A percentile compares a stretch with the other conserved stretches of the same genome.
phyloP scores from a whole-genome alignment of 2,329 filamentous ascomycete genomes.

The Neofusicoccum kwambonambiense region DNA sequence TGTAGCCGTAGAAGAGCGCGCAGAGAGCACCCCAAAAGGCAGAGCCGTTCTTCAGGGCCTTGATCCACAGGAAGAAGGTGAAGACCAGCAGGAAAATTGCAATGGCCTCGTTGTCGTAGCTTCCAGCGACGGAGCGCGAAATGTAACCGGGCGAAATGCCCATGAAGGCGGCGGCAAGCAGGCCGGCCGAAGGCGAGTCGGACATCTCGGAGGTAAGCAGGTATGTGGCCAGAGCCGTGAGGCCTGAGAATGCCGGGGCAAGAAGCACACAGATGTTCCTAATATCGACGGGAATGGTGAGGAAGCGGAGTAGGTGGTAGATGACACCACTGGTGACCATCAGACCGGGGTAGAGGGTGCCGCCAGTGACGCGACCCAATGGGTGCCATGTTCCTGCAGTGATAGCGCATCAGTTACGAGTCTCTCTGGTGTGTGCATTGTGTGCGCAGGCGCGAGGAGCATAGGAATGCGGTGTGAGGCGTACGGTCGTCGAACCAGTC shows the following conservation, averaged over 20 bases:
- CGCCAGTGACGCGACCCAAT: slow-evolving; percentile 94
- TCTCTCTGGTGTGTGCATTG: not conserved
- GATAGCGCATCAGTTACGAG: not conserved
- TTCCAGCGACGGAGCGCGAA: slow-evolving; percentile 93
- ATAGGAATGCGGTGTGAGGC: slow-evolving; percentile 27
- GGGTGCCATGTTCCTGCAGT: slow-evolving; percentile 88
- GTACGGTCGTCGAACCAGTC: slow-evolving; percentile 98
- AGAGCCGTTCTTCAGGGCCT: slow-evolving; percentile 93
- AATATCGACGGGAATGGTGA: slow-evolving; percentile 93
- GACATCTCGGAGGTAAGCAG: slow-evolving; percentile 97
- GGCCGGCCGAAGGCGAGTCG: slow-evolving; percentile 87
- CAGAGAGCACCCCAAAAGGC: slow-evolving; percentile 95
- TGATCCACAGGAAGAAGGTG: slow-evolving; percentile 99
- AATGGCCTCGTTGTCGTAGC: slow-evolving; percentile 99
- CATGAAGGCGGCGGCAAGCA: slow-evolving; percentile 94
- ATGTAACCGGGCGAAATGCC: slow-evolving; percentile 97
- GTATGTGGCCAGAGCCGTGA: slow-evolving; percentile 91
- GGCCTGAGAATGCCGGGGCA: slow-evolving; percentile 87
- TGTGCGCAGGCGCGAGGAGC: not conserved
- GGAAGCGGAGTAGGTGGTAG: slow-evolving; percentile 85
- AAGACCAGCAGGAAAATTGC: slow-evolving; percentile 98
- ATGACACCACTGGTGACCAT: slow-evolving; percentile 99
- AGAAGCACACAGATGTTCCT: slow-evolving; percentile 98
- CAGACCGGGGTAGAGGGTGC: slow-evolving; percentile 95
- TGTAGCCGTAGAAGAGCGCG: slow-evolving; percentile 97